Conservation (phyloP, 148 eudicot genomes). For the Camellia sinensis region DNA sequence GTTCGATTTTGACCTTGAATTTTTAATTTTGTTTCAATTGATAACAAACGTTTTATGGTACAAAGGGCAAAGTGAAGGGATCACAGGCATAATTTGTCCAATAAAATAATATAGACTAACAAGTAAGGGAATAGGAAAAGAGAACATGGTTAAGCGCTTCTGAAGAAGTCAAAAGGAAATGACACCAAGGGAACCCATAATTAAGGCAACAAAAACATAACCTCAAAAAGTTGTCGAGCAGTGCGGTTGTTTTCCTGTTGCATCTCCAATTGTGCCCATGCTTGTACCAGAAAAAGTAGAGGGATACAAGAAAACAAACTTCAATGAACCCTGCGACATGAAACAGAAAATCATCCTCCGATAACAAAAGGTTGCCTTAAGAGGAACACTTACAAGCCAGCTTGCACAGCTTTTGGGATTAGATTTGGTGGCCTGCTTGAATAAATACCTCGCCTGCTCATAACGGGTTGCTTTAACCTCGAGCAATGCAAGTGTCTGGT, state of each 20-base stretch:
- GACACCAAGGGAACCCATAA: slow-evolving; percentile 5
- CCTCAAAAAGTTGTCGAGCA: slow-evolving; percentile 86
- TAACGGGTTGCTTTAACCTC: slow-evolving; percentile 83
- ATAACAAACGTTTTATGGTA: too few relatives aligned
- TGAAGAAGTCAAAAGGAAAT: too few relatives aligned
- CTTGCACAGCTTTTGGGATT: slow-evolving; percentile 97
- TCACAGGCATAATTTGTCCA: too few relatives aligned
- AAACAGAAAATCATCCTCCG: background rate
- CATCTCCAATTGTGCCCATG: slow-evolving; percentile 97
- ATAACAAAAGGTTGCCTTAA: background rate
- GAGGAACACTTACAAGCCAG: slow-evolving; percentile 79
- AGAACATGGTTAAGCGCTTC: too few relatives aligned
- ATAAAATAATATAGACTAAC: too few relatives aligned
- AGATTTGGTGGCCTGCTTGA: slow-evolving; percentile 84
- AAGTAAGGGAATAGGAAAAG: too few relatives aligned
- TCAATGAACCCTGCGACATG: background rate
- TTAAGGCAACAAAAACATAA: slow-evolving; percentile 18
- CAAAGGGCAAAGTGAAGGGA: too few relatives aligned
- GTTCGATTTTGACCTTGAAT: too few relatives aligned
- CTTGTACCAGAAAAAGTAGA: slow-evolving; percentile 37
- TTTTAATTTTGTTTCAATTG: too few relatives aligned
- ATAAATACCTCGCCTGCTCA: slow-evolving; percentile 85
- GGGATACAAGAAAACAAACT: background rate
- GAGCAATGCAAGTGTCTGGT: slow-evolving; percentile 89
- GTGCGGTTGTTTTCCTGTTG: slow-evolving; percentile 68